A percentile compares a stretch with the other conserved stretches of the same genome.
These are phyloP conservation scores for Penicillium sclerotigenum DNA, from an alignment of 2,329 filamentous ascomycete species.

Conservation along the genomic window DNA sequence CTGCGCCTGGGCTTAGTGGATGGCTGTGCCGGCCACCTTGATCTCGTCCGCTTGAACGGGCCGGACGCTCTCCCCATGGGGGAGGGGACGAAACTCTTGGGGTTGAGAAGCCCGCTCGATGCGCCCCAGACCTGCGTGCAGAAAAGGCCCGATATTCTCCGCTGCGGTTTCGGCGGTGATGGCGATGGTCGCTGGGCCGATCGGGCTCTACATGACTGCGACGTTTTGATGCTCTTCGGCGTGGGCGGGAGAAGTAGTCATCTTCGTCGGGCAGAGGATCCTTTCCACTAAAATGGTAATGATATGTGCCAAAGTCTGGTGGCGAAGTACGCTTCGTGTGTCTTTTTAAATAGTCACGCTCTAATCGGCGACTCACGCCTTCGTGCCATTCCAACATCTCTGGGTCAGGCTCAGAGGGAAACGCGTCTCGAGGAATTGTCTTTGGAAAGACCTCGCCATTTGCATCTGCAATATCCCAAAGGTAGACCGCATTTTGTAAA, in stretches of 20 bases:
- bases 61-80: slow-evolving; percentile 15
- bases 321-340: slow-evolving; percentile 35
- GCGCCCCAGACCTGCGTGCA: slow-evolving; percentile 16
- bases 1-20: slow-evolving; percentile 19
- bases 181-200: slow-evolving; percentile 18
- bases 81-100: slow-evolving; percentile 30
- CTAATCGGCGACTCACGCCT: slow-evolving; percentile 67
- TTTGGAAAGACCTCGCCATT: slow-evolving; percentile 59
- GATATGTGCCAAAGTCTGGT: slow-evolving; percentile 27
- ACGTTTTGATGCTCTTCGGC: slow-evolving; percentile 16
- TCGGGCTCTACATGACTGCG: slow-evolving; percentile 20
- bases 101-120: slow-evolving; percentile 20
- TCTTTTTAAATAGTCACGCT: slow-evolving; percentile 55
- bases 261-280: slow-evolving; percentile 28
- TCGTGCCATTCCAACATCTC: slow-evolving; percentile 88
- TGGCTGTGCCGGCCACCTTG: slow-evolving; percentile 16
- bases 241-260: slow-evolving; percentile 16
- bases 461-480: slow-evolving; percentile 73
- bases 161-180: slow-evolving; percentile 25
- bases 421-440: slow-evolving; percentile 63
- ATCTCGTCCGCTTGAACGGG: slow-evolving; percentile 24
- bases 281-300: slow-evolving; percentile 34
- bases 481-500: slow-evolving; percentile 72
- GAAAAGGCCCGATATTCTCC: slow-evolving; percentile 19
- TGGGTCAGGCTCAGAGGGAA: slow-evolving; percentile 69